Evolutionary conservation across 2,329 filamentous ascomycete genomes (phyloP), one percentile per base, ranked within the genome.

Genomic region (Aurifilum marmelostoma): DNA sequence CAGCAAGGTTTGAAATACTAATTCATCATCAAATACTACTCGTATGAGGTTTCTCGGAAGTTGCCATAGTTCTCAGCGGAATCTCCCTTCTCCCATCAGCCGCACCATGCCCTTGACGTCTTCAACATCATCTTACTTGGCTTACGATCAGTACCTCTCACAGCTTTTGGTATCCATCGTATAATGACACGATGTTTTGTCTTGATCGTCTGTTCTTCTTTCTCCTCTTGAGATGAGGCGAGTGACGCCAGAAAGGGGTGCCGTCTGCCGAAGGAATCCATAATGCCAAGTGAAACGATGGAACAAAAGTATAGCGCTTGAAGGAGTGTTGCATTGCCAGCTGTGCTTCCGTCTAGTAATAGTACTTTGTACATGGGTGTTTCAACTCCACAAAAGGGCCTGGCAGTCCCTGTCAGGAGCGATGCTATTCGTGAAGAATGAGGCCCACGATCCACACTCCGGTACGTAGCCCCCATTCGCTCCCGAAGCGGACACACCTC

Each of bases 231-330:
- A 18, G 24, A 18, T 37, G 56, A 32, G 21, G 29, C 32, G 32
- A 37, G 56, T 3, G 32, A 8, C 16, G 32, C 56, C 16, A 37
- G 14, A 29, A 37, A 8, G 29, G 14, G 50, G 41, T 47, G 5
- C 6, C 34, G 34, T 47, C 27, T 29, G 52, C 14, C 52, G 52
- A 14, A 56, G 3, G 18, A 56, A 56, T 18, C 11, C 14, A 27
- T 54, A 3, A 56, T 56, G 52, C 52, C 52, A 56, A 56, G 24
- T 56, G 32, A 59, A 59, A 59, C 29, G 29, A 37, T 37, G 56
- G 56, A 59, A 59, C 29, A 59, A 59, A 21, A n/a, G 54, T 34
- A 59, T 32, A 34, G 32, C 16, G 16, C 24, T 7, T 12, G 29
- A 29, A 34, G 54, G 54, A 59, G 3, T 37, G 34, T 12, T 7